A percentile compares a stretch with the other conserved stretches of the same genome.
phyloP scores from a whole-genome alignment of 1,284 basidiomycete species.

The Melanopsichium pennsylvanicum region DNA sequence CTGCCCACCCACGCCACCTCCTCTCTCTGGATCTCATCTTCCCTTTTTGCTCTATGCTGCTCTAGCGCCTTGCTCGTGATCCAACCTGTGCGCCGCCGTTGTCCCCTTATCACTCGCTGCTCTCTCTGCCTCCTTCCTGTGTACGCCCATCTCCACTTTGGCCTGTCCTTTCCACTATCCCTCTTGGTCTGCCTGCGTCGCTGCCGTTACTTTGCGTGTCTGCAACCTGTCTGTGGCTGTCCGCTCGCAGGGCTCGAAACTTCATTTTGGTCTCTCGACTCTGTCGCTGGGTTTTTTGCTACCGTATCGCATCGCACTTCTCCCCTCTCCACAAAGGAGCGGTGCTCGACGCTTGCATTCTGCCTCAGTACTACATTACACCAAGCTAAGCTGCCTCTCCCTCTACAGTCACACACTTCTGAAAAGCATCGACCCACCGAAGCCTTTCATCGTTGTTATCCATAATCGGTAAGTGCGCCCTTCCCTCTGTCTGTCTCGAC shows the following conservation, averaged over 20 bases:
- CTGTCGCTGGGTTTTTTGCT: slow-evolving; percentile 14
- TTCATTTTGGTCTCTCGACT: slow-evolving; percentile 18
- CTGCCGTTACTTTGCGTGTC: not conserved
- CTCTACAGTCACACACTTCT: slow-evolving; percentile 29
- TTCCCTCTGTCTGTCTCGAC: not conserved
- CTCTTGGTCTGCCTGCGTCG: not conserved
- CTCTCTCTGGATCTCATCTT: slow-evolving; percentile 1
- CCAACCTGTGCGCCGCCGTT: too few species aligned
- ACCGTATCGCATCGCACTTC: slow-evolving; percentile 13
- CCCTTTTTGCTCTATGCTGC: not conserved
- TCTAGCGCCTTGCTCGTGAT: slow-evolving; percentile 3
- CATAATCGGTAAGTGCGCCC: slow-evolving; percentile 30
- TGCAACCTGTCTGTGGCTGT: slow-evolving; percentile 17
- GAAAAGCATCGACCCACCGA: slow-evolving; percentile 32
- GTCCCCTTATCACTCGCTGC: too few species aligned
- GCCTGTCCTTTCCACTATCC: not conserved
- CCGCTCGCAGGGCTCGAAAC: slow-evolving; percentile 18
- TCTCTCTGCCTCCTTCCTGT: slow-evolving; percentile 1
- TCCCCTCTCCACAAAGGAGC: slow-evolving; percentile 8
- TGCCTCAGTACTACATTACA: slow-evolving; percentile 41
- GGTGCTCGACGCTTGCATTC: slow-evolving; percentile 30
- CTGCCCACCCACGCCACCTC: slow-evolving; percentile 9
- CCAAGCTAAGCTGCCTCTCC: slow-evolving; percentile 18
- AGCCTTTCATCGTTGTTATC: slow-evolving; percentile 10
- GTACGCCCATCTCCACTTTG: too few species aligned